Percentiles rank a stretch among this genome's conserved stretches.
Conservation (phyloP, 1,284 basidiomycete species). For the Rhodotorula sp. region DNA sequence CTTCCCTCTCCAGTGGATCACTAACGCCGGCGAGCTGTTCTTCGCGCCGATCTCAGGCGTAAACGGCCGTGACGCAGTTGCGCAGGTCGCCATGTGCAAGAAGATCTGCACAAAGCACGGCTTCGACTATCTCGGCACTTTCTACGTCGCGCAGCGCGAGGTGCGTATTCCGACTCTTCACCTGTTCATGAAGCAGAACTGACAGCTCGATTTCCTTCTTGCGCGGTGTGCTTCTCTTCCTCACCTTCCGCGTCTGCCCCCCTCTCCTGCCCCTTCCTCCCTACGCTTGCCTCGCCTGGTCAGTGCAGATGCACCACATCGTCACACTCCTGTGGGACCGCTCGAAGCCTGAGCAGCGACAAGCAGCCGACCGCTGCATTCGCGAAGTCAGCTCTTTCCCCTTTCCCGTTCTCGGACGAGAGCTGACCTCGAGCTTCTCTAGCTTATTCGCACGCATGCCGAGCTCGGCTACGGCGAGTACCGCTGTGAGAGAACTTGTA, state of each 20-base stretch:
- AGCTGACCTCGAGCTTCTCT: background rate
- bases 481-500: no score
- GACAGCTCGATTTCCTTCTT: no score
- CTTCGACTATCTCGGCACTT: conserved; percentile 42
- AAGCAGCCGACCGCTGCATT: conserved; percentile 31
- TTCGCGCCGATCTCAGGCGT: conserved; percentile 42
- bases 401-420: no score
- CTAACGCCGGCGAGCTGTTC: conserved; percentile 33
- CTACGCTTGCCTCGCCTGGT: no score
- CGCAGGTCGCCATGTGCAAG: conserved; percentile 13
- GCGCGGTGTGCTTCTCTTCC: no score
- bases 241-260: no score
- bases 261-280: no score
- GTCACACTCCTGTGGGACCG: conserved; percentile 42
- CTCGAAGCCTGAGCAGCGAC: conserved; percentile 40
- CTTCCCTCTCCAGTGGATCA: conserved; percentile 9
- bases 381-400: conserved; percentile 2
- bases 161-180: no score
- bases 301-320: conserved; percentile 36
- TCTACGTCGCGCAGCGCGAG: conserved; percentile 34
- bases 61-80: conserved; percentile 33
- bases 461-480: conserved; percentile 42
- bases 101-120: conserved; percentile 30
- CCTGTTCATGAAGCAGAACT: no score
- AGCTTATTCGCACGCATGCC: conserved; percentile 43